Conservation (phyloP, 2,329 filamentous ascomycete genomes). For the Botrytis pseudocinerea region DNA sequence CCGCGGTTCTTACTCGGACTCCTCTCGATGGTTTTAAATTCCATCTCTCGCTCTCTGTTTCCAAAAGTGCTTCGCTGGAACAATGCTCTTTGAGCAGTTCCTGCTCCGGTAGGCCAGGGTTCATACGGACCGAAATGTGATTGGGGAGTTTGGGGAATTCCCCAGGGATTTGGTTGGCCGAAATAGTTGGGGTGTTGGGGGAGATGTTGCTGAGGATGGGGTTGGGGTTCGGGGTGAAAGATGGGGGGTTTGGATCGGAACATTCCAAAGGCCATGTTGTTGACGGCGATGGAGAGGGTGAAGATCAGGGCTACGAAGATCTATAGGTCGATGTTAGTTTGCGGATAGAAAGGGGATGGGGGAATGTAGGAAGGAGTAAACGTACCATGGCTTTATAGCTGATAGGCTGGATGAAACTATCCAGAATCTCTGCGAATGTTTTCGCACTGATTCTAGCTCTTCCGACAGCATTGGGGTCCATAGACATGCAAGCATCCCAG, state of each 20-base stretch:
- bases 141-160: slow-evolving; percentile 22
- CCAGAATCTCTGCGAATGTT: slow-evolving; percentile 90
- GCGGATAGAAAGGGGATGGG: not conserved
- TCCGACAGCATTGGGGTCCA: slow-evolving; percentile 76
- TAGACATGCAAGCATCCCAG: slow-evolving; percentile 87
- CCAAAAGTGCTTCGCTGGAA: slow-evolving; percentile 6
- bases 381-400: slow-evolving; percentile 77
- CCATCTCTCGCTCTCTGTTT: not conserved
- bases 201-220: slow-evolving; percentile 34
- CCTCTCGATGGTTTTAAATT: slow-evolving; percentile 16
- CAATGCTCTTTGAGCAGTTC: not conserved
- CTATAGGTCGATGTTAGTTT: slow-evolving; percentile 38
- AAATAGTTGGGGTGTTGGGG: slow-evolving; percentile 27
- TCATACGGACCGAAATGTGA: slow-evolving; percentile 26
- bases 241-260: slow-evolving; percentile 35
- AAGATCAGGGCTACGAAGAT: slow-evolving; percentile 54
- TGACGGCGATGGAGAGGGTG: slow-evolving; percentile 51
- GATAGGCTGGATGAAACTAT: slow-evolving; percentile 88
- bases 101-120: slow-evolving; percentile 26
- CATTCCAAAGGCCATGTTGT: slow-evolving; percentile 50
- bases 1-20: slow-evolving; percentile 37
- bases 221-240: slow-evolving; percentile 33
- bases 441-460: slow-evolving; percentile 79
- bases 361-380: slow-evolving; percentile 23
- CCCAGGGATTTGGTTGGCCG: slow-evolving; percentile 31